Conservation (phyloP, 169 alveolate genomes). For the Neospora caninum region DNA sequence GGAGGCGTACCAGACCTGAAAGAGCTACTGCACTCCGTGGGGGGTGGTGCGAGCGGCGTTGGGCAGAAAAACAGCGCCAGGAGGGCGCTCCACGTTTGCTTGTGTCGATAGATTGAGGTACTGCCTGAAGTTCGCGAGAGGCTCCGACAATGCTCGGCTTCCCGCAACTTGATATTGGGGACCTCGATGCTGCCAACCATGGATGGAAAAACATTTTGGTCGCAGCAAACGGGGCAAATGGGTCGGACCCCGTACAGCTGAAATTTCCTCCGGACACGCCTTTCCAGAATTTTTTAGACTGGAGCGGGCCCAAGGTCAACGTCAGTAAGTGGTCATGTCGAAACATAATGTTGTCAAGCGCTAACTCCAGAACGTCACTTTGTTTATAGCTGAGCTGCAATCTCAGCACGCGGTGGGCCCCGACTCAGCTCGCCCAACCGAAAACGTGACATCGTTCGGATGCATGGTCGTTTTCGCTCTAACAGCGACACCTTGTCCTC, state of each 20-base stretch:
- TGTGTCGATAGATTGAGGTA: no score
- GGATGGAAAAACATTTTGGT: conserved; percentile 59
- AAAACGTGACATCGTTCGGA: no score
- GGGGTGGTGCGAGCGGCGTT: not conserved
- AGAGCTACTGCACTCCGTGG: not conserved
- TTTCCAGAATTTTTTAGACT: conserved; percentile 41
- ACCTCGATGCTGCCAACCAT: conserved; percentile 41
- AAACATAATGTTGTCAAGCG: not conserved
- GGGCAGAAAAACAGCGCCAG: not conserved
- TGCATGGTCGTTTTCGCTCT: no score
- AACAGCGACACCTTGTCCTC: no score
- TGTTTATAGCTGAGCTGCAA: not conserved
- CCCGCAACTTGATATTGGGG: conserved; percentile 52
- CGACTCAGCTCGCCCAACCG: no score
- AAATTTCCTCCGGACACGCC: conserved; percentile 54
- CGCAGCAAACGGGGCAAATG: conserved; percentile 50
- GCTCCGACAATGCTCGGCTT: conserved; percentile 53
- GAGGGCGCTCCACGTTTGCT: no score
- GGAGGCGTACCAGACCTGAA: no score
- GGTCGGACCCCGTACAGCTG: conserved; percentile 58
- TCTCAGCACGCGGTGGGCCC: no score
- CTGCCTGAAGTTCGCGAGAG: not conserved
- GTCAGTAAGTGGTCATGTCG: conserved; percentile 11
- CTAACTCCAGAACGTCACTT: not conserved
- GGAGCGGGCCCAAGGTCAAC: conserved; percentile 46